Conservation (phyloP, 371 early-diverging fungal species). For the Actinomucor elegans region DNA sequence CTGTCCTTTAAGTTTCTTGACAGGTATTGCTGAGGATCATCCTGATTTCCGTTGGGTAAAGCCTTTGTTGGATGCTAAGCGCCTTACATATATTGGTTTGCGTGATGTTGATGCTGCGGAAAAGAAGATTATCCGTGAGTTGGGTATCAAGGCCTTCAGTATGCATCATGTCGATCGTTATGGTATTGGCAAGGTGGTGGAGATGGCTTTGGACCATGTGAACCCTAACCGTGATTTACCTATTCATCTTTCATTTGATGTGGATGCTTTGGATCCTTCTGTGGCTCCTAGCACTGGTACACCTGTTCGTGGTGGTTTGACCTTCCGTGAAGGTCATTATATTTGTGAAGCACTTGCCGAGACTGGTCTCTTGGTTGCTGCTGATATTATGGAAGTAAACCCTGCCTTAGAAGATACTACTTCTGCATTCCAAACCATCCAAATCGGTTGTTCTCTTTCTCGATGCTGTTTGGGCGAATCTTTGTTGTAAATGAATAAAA, state of each 20-base stretch:
- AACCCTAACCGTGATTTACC: slow-evolving; percentile 80
- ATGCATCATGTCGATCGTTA: slow-evolving; percentile 97
- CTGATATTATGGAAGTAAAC: slow-evolving; percentile 95
- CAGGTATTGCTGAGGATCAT: slow-evolving; percentile 76
- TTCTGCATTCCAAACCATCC: slow-evolving; percentile 80
- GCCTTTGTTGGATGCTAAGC: slow-evolving; percentile 72
- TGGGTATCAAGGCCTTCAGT: slow-evolving; percentile 88
- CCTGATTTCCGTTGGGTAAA: slow-evolving; percentile 84
- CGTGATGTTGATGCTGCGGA: slow-evolving; percentile 92
- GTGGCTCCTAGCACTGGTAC: slow-evolving; percentile 95
- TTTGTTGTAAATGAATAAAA: slow-evolving; percentile 52
- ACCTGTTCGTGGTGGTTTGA: slow-evolving; percentile 95
- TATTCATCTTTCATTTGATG: slow-evolving; percentile 93
- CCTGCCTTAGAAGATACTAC: slow-evolving; percentile 80
- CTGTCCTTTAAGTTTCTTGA: slow-evolving; percentile 90
- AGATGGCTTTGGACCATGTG: slow-evolving; percentile 91
- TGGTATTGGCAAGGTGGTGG: slow-evolving; percentile 94
- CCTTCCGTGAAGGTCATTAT: slow-evolving; percentile 89
- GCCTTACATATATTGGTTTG: slow-evolving; percentile 94
- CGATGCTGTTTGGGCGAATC: slow-evolving; percentile 82
- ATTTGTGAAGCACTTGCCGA: slow-evolving; percentile 90
- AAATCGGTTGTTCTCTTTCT: slow-evolving; percentile 83
- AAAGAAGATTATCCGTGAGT: slow-evolving; percentile 76
- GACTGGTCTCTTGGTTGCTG: slow-evolving; percentile 86
- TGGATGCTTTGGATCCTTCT: slow-evolving; percentile 94